Evolutionary conservation across 345 rosid species (phyloP).

Genomic region (Nasturtium officinale): DNA sequence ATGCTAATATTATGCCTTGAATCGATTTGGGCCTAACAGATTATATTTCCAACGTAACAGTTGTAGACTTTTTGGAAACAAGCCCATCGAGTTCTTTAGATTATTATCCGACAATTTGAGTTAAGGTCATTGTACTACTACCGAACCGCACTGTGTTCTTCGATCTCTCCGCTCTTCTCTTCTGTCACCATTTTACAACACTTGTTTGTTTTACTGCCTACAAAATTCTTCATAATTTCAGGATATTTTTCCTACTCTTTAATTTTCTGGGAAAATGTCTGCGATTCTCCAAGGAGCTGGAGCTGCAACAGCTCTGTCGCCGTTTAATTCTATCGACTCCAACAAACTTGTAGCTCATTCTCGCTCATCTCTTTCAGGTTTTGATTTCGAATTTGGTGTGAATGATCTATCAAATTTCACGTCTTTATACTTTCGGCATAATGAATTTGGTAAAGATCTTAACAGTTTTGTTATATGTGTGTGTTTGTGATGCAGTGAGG

Average conservation of each 20-base stretch:
- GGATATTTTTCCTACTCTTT: not conserved
- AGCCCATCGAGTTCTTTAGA: not conserved
- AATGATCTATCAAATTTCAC: not conserved
- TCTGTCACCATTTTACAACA: not conserved
- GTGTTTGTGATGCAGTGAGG: conserved; percentile 48
- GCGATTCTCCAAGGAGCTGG: conserved; percentile 61
- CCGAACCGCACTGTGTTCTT: not conserved
- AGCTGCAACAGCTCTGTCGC: conserved; percentile 48
- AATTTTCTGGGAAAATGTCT: conserved; percentile 51
- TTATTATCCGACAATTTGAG: no score
- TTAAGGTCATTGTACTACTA: not conserved
- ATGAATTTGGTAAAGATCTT: not conserved
- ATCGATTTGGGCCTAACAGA: not conserved
- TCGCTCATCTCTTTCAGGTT: conserved; percentile 58
- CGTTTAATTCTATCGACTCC: conserved; percentile 53
- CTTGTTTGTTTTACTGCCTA: not conserved
- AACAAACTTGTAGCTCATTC: conserved; percentile 40
- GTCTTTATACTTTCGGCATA: no score
- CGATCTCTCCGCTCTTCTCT: not conserved
- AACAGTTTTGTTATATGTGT: not conserved
- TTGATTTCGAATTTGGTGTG: not conserved
- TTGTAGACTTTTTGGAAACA: not conserved
- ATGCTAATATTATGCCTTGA: not conserved
- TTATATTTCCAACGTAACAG: not conserved
- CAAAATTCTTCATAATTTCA: not conserved